Base-by-base conservation (phyloP, 2,329 filamentous ascomycete genomes). In the Chaetoscypha palmicola region DNA sequence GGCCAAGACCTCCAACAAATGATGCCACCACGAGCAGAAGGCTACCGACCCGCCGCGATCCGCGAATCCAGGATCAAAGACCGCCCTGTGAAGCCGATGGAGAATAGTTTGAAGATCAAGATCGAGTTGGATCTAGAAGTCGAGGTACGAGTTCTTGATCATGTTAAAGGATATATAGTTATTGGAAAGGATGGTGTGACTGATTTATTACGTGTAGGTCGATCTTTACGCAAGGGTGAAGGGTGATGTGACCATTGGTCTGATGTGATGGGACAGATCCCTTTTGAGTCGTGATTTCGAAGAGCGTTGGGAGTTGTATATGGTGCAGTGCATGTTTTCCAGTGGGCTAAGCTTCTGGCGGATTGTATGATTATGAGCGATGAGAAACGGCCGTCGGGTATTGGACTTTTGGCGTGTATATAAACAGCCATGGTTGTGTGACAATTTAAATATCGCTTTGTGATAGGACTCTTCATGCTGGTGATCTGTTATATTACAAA, bases 61-160 rank as follows among this genome's bases (percentile, higher is more conserved):
- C 43, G 51, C 19, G 51, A 54, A 32, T 47, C 45, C 5, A 31
- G 51, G 21, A 54, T 54, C 20, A 54, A 54, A 33, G 51, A 54
- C 21, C 40, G 51, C 12, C 47, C 47, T 9, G 26, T 31, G 11
- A 32, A 32, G 16, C 38, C 38, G 4, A 47, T 45, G 2, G 39
- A 52, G 14, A 46, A 41, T 36, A 38, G 42, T 5, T 33, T 54
- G 20, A 54, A 50, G 45, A 52, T 54, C 28, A 51, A 51, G 44
- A 49, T 53, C 20, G 46, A 51, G 46, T 38, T 53, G 16, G 51
- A 53, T 48, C 17, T 54, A n/a, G 51, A 54, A 40, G 49, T 53
- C 7, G 51, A 54, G 39, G 51, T 52, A 33, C 47, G 52, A 42
- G 32, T 52, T 9, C 53, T 52, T 42, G 47, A 47, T 5, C 42